Base-by-base conservation (phyloP, 352 stramenopile genomes). In the Peronospora belbahrii region DNA sequence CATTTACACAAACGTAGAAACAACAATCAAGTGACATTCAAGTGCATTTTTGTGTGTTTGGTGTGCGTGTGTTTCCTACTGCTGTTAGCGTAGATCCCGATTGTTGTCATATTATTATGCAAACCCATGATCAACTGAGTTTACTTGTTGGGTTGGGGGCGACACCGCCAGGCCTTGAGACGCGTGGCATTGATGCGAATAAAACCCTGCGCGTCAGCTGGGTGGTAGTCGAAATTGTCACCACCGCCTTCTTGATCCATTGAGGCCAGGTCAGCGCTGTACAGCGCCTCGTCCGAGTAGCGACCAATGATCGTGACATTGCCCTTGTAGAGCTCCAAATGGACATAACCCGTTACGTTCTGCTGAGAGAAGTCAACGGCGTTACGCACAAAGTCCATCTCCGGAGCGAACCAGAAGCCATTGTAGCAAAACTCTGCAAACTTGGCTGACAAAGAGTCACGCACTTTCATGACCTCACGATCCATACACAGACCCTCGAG, bases 381-480 rank as follows among this genome's bases (percentile, higher is more conserved):
- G 67, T 98, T 65, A 58, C 92, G 89, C 59, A 99, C 90, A 35
- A 98, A 90, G 52, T 98, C 95, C 95, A 99, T 98, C 74, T 99
- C 95, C 3, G 96, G 96, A n/a, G 95, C 92, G 62, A 98, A 99
- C 96, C 96, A 99, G 70, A 98, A 98, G 44, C 96, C 96, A 65
- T 99, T 98, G 93, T 99, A 99, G 70, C 90, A 97, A 35, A 97
- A 93, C 64, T 97, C 86, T 45, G 95, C 83, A 58, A 98, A 99
- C 77, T 98, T 97, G 57, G 74, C 59, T 48, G 88, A 87, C 23
- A 98, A 67, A 24, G 68, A 60, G 65, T 99, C 95, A 37, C 94
- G 94, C 51, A 90, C 49, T 57, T 90, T 88, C 77, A 97, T 97
- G 32, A 98, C 92, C 62, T 98, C 95, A 42, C 96, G 89, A 74